A percentile compares a stretch with the other conserved stretches of the same genome.
Evolutionary conservation across 2,329 filamentous ascomycete species (phyloP).

Genomic region (Ceratocystis cacaofunesta): DNA sequence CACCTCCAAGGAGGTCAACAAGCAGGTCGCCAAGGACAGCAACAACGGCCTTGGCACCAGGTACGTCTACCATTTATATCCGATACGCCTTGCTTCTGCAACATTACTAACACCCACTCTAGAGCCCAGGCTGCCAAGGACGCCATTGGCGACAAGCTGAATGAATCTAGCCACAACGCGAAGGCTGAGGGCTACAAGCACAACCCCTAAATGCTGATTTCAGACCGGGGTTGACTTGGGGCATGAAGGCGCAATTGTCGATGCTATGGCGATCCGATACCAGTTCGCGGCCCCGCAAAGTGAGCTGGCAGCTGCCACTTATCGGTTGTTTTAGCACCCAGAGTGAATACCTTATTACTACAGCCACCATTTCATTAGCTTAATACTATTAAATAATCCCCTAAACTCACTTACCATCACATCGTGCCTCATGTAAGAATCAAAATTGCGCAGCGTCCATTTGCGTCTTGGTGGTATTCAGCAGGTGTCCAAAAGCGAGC

Average conservation of each 20-base stretch:
- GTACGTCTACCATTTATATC: slow-evolving; percentile 24
- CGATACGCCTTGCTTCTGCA: neutral
- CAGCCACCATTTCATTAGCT: neutral
- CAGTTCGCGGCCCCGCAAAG: neutral
- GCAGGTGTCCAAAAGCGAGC: neutral
- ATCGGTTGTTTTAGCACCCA: neutral
- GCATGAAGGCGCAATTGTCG: neutral
- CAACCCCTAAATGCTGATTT: slow-evolving; percentile 9
- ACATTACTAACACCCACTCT: slow-evolving; percentile 18
- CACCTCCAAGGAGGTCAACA: slow-evolving; percentile 56
- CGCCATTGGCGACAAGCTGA: slow-evolving; percentile 34
- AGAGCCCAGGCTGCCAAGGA: slow-evolving; percentile 35
- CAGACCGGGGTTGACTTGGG: neutral
- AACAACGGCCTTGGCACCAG: slow-evolving; percentile 40
- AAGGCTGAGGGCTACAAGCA: slow-evolving; percentile 32
- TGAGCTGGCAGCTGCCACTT: neutral
- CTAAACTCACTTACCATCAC: neutral
- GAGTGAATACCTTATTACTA: neutral
- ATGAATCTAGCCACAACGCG: slow-evolving; percentile 28
- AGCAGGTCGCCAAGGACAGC: slow-evolving; percentile 49
- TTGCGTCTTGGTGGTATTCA: neutral
- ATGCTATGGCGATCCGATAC: neutral
- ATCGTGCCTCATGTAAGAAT: neutral
- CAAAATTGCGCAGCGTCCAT: neutral
- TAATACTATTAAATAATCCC: neutral